Evolutionary conservation across 192 early-diverging fungal genomes (phyloP).

Genomic region (Mortierella antarctica): DNA sequence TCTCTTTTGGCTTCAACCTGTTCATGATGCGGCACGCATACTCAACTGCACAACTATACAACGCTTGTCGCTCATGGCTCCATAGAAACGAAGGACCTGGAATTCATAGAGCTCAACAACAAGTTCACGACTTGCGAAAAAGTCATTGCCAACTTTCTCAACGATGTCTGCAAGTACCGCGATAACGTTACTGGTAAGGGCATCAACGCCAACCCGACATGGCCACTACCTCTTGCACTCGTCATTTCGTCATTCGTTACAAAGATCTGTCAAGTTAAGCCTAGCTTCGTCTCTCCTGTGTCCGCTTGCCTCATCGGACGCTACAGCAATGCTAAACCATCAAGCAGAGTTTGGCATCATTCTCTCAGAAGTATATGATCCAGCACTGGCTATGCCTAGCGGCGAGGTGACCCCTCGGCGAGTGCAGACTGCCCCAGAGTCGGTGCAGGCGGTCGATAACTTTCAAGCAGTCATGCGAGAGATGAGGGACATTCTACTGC

Average conservation of each 20-base stretch:
- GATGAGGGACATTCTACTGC: constrained; percentile 47
- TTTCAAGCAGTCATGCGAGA: constrained; percentile 48
- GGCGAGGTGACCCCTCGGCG: constrained; percentile 45
- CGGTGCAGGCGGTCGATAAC: constrained; percentile 43
- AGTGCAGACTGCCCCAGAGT: constrained; percentile 40
- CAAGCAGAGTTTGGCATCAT: constrained; percentile 55
- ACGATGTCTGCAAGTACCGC: constrained; percentile 44
- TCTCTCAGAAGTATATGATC: constrained; percentile 52
- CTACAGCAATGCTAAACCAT: constrained; percentile 47
- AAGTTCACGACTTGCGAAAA: constrained; percentile 39
- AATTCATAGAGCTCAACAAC: constrained; percentile 34
- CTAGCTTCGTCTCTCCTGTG: background rate
- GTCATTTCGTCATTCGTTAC: no score
- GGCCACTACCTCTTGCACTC: no score
- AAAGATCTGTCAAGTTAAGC: no score
- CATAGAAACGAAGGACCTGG: constrained; percentile 42
- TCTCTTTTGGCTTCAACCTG: background rate
- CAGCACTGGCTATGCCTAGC: constrained; percentile 16
- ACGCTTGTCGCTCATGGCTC: background rate
- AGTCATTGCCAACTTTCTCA: constrained; percentile 15
- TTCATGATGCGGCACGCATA: background rate
- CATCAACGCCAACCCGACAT: background rate
- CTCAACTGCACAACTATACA: no score
- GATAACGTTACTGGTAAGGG: constrained; percentile 47
- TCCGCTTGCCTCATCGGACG: background rate